These are phyloP conservation scores for Penicillium coprophilum DNA, from an alignment of 495 filamentous ascomycete genomes.

Conservation along the genomic window DNA sequence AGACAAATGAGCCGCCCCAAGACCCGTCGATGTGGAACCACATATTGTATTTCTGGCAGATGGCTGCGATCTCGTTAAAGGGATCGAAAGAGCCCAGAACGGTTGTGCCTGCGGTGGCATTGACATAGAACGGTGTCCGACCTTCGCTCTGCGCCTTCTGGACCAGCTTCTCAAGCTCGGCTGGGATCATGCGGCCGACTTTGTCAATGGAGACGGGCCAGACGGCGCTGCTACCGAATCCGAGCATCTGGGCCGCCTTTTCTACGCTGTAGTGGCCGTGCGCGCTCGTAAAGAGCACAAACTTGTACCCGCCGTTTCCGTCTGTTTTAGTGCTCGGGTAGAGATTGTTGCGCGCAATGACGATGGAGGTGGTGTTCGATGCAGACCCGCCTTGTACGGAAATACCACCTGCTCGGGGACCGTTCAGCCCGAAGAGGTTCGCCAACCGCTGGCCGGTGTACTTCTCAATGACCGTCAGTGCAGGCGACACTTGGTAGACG, in stretches of 20 bases:
- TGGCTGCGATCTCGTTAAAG: conserved; percentile 64
- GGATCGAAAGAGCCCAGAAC: conserved; percentile 90
- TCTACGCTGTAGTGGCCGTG: conserved; percentile 96
- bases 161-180: conserved; percentile 62
- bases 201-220: conserved; percentile 72
- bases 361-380: conserved; percentile 82
- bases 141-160: conserved; percentile 57
- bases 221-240: conserved; percentile 73
- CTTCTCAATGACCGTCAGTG: conserved; percentile 82
- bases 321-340: conserved; percentile 71
- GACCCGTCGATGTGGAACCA: conserved; percentile 92
- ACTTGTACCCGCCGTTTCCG: conserved; percentile 62
- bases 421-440: conserved; percentile 70
- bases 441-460: conserved; percentile 68
- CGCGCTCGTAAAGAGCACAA: conserved; percentile 83
- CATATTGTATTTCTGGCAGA: conserved; percentile 69
- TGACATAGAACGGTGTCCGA: conserved; percentile 88
- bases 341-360: conserved; percentile 84
- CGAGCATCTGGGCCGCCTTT: conserved; percentile 85
- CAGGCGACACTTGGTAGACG: conserved; percentile 88
- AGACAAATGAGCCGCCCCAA: conserved; percentile 85
- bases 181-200: conserved; percentile 66
- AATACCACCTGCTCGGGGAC: conserved; percentile 75
- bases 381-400: conserved; percentile 84
- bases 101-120: conserved; percentile 92